Evolutionary conservation across 129 eudicot genomes (phyloP).

Genomic region (Kitagawia praeruptora): DNA sequence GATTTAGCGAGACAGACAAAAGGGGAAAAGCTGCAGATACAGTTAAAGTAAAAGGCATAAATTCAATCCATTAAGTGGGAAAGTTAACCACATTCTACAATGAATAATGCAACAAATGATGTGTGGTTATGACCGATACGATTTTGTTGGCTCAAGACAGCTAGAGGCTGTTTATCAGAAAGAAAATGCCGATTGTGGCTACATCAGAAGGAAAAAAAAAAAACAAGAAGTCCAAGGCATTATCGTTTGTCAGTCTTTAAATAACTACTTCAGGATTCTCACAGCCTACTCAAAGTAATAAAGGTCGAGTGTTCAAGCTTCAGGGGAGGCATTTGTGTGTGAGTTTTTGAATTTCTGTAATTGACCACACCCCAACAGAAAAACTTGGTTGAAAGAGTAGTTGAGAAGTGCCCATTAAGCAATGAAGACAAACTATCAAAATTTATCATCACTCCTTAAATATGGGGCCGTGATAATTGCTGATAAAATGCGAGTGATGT

Average conservation of each 20-base stretch:
- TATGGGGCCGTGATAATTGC: neutral
- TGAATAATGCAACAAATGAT: neutral
- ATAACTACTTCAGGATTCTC: neutral
- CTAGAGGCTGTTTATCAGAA: neutral
- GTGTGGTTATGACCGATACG: neutral
- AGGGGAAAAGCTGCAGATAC: neutral
- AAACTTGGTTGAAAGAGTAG: neutral
- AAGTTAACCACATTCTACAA: neutral
- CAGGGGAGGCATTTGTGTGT: neutral
- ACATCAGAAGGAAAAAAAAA: neutral
- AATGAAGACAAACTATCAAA: neutral
- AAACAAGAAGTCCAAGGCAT: neutral
- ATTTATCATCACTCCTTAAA: neutral
- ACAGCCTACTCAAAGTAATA: neutral
- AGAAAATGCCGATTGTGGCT: neutral
- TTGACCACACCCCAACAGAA: neutral
- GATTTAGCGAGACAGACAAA: neutral
- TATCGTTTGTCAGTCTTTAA: neutral
- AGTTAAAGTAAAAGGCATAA: neutral
- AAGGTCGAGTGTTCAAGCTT: neutral
- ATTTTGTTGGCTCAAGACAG: neutral
- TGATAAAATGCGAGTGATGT: neutral
- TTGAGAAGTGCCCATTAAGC: neutral
- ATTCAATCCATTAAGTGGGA: neutral
- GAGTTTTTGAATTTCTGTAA: neutral